Evolutionary conservation across 2,329 filamentous ascomycete genomes (phyloP), one percentile per base, ranked within the genome.

Genomic region (Aspergillus pseudotamarii): DNA sequence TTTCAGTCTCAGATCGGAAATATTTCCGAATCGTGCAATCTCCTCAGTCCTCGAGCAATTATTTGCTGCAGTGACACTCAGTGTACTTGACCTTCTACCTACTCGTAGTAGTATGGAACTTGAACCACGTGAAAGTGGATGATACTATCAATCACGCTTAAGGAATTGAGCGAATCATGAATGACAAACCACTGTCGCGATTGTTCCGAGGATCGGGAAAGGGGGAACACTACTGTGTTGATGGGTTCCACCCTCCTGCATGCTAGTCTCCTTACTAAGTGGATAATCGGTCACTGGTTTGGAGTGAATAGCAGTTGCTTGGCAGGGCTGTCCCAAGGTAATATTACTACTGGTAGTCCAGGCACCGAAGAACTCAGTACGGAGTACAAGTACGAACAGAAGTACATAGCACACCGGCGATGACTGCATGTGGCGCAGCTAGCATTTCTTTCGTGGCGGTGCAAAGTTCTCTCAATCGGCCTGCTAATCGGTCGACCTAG

Each of bases 401-500:
- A 36, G 34, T 19, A 19, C 36, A 41, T 16, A 36, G 34, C 9
- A 19, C 36, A 41, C 36, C 16, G 16, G 38, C 19, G 38, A 19
- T 53, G 26, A 19, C 10, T 53, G 36, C 43, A 55, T 63, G 61
- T 60, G 64, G 53, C 59, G 54, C 56, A 54, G 41, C 16, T n/a
- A 9, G 32, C 38, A n/a, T 36, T 19, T 10, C 10, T 34, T 19
- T 41, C n/a, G 63, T 65, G 65, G 65, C 63, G 65, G 65, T 67
- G 65, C 63, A 23, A 34, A n/a, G 58, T n/a, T 61, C 62, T 62
- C 63, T 65, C 60, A 61, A 65, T 61, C 59, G 60, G 19, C 61
- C 58, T 41, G 59, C 56, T 63, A 63, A 58, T 56, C 57, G 62
- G 58, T 64, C 59, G 51, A 55, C 38, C 32, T 36, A 38, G 19